Base-by-base conservation (phyloP, 2,329 filamentous ascomycete species). In the Pestalotiopsis sp. region DNA sequence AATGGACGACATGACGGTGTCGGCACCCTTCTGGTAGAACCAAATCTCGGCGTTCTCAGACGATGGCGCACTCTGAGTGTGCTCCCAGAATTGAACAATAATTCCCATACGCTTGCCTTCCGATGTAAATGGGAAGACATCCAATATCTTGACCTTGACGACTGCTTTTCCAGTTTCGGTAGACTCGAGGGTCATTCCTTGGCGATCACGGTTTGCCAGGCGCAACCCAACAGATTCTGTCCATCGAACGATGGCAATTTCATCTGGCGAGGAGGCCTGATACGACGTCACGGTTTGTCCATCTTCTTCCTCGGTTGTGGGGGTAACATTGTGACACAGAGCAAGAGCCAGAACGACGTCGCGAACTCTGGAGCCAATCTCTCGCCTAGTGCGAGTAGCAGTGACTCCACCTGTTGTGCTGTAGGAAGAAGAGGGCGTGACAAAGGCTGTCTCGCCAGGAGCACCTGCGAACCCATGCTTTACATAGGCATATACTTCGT, bases 31-130 rank as follows among this genome's bases (percentile, higher is more conserved):
- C 76, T 99, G 95, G 77, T 95, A 98, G 82, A 99, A 99, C 93
- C 95, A 98, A 38, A 98, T 95, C 77, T 98, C 95, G 14, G 92
- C 90, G 61, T 85, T 85, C 12, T 85, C 84, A 12, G 88, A 81
- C 52, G 82, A 81, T 0, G 78, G 73, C 1, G 86, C 83, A 2
- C 86, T 78, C 1, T 87, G 82, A 1, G 85, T 84, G 39, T 84
- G 84, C 14, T 91, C 88, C 36, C 91, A 86, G 76, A 98, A 98
- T 73, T 95, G 92, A 23, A 98, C 93, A 70, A 99, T 91, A 69
- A 99, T 95, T 11, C 97, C 96, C 96, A 99, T 99, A 66, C 96
- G 90, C 82, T 99, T 99, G 73, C 95, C 95, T 73, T 98, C 96
- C 0, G 95, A 98, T 0, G 96, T 99, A 78, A 99, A 99, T 0